A percentile compares a stretch with the other conserved stretches of the same genome.
Evolutionary conservation across 2,329 filamentous ascomycete species (phyloP).

Genomic region (Trichoderma harzianum): DNA sequence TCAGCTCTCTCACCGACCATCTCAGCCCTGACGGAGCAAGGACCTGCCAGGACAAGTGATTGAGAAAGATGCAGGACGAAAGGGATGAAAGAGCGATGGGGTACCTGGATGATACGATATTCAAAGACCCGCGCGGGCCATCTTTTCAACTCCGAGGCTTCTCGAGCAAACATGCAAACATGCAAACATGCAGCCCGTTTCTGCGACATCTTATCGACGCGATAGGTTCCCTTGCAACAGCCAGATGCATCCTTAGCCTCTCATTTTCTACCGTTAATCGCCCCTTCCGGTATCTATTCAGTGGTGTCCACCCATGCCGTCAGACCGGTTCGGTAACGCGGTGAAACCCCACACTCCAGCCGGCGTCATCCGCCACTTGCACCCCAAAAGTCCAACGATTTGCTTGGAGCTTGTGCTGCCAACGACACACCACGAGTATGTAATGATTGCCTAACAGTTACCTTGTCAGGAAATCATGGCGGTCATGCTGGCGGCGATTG

Average conservation of each 20-base stretch:
- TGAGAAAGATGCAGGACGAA: background rate
- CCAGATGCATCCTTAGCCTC: background rate
- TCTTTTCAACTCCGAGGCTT: background rate
- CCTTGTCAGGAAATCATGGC: background rate
- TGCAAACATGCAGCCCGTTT: background rate
- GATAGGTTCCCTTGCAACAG: background rate
- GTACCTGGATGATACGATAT: background rate
- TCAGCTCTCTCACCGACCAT: background rate
- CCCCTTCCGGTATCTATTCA: conserved; percentile 12
- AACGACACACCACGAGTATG: conserved; percentile 7
- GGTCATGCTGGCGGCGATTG: background rate
- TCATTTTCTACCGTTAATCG: conserved; percentile 8
- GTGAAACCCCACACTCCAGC: background rate
- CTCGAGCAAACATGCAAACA: background rate
- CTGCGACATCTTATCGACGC: background rate
- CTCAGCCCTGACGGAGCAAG: background rate
- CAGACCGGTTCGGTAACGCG: conserved; percentile 14
- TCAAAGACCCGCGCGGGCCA: background rate
- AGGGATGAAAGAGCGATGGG: too few relatives aligned
- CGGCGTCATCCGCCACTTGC: background rate
- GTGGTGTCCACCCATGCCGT: conserved; percentile 6
- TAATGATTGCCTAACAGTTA: conserved; percentile 20
- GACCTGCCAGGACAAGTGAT: background rate
- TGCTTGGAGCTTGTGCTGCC: background rate
- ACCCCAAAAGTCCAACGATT: background rate